These are phyloP conservation scores for Lotus japonicus DNA, from an alignment of 306 rosid genomes.

Conservation along the genomic window DNA sequence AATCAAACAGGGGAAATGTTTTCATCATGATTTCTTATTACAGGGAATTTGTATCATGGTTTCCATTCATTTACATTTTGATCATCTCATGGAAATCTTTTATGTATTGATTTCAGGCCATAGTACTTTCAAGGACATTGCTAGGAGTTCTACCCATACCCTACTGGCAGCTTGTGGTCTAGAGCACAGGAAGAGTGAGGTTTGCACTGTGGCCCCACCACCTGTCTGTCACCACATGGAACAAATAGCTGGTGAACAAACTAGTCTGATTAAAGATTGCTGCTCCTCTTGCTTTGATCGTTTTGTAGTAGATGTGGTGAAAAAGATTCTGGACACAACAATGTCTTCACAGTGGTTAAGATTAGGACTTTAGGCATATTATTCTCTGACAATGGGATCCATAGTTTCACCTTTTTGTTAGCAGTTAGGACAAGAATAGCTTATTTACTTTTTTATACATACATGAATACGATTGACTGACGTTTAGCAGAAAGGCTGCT, in stretches of 20 bases:
- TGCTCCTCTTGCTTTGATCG: conserved; percentile 84
- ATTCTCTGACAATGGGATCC: conserved; percentile 21
- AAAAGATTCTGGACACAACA: conserved; percentile 52
- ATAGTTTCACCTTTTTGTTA: conserved; percentile 31
- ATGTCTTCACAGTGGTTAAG: conserved; percentile 50
- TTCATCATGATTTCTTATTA: too few species aligned
- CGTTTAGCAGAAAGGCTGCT: conserved; percentile 18
- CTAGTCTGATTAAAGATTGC: conserved; percentile 59
- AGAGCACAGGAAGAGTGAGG: conserved; percentile 55
- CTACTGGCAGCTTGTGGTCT: conserved; percentile 72
- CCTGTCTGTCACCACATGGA: conserved; percentile 66
- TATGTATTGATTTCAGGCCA: conserved; percentile 46
- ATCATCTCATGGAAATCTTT: conserved; percentile 8
- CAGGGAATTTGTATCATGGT: conserved; percentile 4
- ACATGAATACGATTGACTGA: conserved; percentile 42
- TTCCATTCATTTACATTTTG: neutral
- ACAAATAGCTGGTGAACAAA: conserved; percentile 40
- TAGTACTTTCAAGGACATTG: conserved; percentile 42
- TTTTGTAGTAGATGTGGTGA: conserved; percentile 60
- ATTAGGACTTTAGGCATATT: conserved; percentile 48
- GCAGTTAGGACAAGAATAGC: conserved; percentile 34
- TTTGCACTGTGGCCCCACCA: conserved; percentile 47
- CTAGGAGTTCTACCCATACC: conserved; percentile 51
- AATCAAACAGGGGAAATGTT: conserved; percentile 1
- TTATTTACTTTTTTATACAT: conserved; percentile 50